phyloP scores from a whole-genome alignment of 148 eudicot species.

The Camellia japonica region DNA sequence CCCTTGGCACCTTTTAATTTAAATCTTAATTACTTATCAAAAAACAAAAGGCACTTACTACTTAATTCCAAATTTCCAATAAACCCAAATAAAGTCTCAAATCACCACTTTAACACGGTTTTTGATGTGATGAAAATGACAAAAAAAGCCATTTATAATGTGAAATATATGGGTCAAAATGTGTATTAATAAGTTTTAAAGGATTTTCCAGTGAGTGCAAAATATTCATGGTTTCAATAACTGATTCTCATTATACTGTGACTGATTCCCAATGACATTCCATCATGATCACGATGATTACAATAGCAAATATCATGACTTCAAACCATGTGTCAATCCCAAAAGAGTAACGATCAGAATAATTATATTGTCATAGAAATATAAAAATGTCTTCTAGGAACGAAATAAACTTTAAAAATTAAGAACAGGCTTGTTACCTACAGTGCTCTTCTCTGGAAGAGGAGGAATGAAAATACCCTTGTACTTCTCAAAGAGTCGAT shows the following conservation, averaged over 20 bases:
- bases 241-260: neutral
- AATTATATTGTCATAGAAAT: neutral
- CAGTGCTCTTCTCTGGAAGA: conserved; percentile 98
- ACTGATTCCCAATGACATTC: neutral
- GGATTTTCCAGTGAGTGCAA: neutral
- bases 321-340: neutral
- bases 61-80: neutral
- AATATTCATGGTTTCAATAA: neutral
- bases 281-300: neutral
- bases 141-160: no score
- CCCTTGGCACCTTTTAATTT: no score
- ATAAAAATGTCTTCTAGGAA: neutral
- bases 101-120: neutral
- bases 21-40: neutral
- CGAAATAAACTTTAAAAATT: no score
- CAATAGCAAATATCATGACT: neutral
- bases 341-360: neutral
- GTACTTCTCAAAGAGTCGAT: conserved; percentile 91
- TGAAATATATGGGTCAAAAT: neutral
- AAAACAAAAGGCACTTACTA: neutral
- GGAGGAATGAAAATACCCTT: conserved; percentile 97
- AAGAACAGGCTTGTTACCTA: conserved; percentile 47
- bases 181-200: neutral
- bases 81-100: neutral
- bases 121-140: neutral